Conservation (phyloP, 306 rosid species). For the Cucurbita argyrosperma region DNA sequence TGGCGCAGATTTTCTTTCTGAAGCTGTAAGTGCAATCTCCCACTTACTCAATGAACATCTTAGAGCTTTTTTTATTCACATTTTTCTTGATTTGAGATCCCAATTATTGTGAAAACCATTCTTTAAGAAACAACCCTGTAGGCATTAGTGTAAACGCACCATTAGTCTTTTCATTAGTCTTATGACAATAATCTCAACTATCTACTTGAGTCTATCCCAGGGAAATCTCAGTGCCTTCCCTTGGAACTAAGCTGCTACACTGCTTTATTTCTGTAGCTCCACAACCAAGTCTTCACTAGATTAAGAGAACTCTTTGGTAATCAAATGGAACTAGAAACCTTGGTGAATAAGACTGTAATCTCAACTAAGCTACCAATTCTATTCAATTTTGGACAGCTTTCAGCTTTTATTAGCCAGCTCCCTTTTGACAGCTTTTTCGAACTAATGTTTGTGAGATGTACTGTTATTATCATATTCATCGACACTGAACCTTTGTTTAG, state of each 20-base stretch:
- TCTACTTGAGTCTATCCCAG: not conserved
- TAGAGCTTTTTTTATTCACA: not conserved
- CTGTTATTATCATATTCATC: not conserved
- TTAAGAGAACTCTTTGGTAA: not conserved
- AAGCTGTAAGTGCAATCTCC: slow-evolving; percentile 41
- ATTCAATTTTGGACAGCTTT: not conserved
- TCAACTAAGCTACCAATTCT: not conserved
- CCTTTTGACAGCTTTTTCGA: not conserved
- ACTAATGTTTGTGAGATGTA: not conserved
- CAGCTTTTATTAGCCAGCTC: not conserved
- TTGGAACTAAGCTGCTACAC: not conserved
- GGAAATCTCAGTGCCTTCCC: not conserved
- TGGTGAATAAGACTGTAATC: not conserved
- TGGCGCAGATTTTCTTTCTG: slow-evolving; percentile 74
- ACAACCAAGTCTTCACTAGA: not conserved
- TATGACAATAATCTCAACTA: not conserved
- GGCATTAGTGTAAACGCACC: not conserved
- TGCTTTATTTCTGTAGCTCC: not conserved
- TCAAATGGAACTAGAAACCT: not conserved
- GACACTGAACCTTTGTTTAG: not conserved
- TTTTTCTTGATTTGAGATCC: not conserved
- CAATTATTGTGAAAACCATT: not conserved
- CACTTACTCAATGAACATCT: not conserved
- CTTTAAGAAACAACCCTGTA: not conserved
- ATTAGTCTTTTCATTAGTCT: not conserved